Evolutionary conservation across 805 yeast genomes (phyloP).

Genomic region (Hanseniaspora taiwanica): DNA sequence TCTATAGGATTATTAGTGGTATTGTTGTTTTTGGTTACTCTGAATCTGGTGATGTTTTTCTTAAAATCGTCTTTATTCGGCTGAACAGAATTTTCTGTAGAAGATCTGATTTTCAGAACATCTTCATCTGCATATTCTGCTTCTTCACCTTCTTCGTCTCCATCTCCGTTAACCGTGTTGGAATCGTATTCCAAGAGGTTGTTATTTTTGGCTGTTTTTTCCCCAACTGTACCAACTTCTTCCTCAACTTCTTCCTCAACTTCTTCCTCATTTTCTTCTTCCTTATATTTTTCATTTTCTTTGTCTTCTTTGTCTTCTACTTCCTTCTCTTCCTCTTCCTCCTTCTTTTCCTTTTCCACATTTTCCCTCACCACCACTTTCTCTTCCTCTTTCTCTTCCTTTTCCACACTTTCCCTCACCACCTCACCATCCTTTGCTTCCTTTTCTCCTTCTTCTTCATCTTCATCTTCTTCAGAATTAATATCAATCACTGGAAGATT

Average conservation of each 20-base stretch:
- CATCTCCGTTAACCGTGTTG: too few species aligned
- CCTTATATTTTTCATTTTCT: slow-evolving; percentile 45
- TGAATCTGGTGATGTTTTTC: too few species aligned
- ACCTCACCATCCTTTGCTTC: slow-evolving; percentile 41
- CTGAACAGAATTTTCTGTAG: too few species aligned
- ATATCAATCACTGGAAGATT: slow-evolving; percentile 15
- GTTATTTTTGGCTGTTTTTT: neutral
- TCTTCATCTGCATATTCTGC: too few species aligned
- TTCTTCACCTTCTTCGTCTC: too few species aligned
- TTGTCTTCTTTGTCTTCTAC: slow-evolving; percentile 40
- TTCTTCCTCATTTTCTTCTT: slow-evolving; percentile 28
- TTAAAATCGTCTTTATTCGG: too few species aligned
- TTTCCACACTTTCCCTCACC: slow-evolving; percentile 42
- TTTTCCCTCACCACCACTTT: slow-evolving; percentile 36
- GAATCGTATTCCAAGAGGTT: too few species aligned
- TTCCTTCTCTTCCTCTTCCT: slow-evolving; percentile 40
- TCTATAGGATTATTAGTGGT: too few species aligned
- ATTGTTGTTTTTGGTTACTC: too few species aligned
- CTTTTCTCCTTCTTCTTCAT: slow-evolving; percentile 28
- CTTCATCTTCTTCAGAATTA: slow-evolving; percentile 16
- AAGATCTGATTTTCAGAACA: too few species aligned
- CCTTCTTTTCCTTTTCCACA: neutral
- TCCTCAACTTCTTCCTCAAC: neutral
- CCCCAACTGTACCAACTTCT: neutral
- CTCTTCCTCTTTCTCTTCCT: slow-evolving; percentile 43